Evolutionary conservation across 108 stramenopile genomes (phyloP).

Genomic region (Nitzschia putrida): DNA sequence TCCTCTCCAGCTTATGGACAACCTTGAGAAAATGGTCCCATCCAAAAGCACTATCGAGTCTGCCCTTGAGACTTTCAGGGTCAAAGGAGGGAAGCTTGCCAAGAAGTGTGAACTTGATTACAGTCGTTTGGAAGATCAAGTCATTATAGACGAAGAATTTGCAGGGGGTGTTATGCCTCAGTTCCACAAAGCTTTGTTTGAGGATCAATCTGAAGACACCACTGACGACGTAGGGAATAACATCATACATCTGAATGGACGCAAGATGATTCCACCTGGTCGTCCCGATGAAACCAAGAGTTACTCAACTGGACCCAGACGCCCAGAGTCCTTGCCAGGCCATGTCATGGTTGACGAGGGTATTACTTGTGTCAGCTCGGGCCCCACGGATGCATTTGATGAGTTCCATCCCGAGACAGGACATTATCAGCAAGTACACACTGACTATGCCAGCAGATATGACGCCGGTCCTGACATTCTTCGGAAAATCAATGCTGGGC

Average conservation of each 20-base stretch:
- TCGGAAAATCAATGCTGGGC: too few species aligned
- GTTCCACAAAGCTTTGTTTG: slow-evolving; percentile 26
- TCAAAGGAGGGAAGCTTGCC: slow-evolving; percentile 25
- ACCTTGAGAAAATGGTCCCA: slow-evolving; percentile 17
- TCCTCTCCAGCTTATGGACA: slow-evolving; percentile 28
- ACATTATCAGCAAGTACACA: too few species aligned
- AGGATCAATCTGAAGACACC: neutral
- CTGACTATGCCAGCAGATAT: too few species aligned
- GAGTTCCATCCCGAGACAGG: too few species aligned
- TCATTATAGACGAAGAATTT: slow-evolving; percentile 21
- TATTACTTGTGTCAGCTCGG: slow-evolving; percentile 15
- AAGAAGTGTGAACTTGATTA: slow-evolving; percentile 32
- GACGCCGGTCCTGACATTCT: too few species aligned
- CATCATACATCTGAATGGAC: neutral
- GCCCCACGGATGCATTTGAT: neutral
- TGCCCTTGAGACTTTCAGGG: slow-evolving; percentile 21
- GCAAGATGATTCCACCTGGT: neutral
- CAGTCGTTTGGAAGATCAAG: slow-evolving; percentile 29
- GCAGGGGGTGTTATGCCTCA: slow-evolving; percentile 16
- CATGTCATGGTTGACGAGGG: slow-evolving; percentile 16
- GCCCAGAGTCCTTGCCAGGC: slow-evolving; percentile 4
- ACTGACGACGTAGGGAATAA: neutral
- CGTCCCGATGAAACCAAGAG: neutral
- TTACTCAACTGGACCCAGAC: neutral
- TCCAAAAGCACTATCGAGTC: slow-evolving; percentile 16